These are phyloP conservation scores for Candida vartiovaarae DNA, from an alignment of 805 yeast genomes.

Conservation along the genomic window DNA sequence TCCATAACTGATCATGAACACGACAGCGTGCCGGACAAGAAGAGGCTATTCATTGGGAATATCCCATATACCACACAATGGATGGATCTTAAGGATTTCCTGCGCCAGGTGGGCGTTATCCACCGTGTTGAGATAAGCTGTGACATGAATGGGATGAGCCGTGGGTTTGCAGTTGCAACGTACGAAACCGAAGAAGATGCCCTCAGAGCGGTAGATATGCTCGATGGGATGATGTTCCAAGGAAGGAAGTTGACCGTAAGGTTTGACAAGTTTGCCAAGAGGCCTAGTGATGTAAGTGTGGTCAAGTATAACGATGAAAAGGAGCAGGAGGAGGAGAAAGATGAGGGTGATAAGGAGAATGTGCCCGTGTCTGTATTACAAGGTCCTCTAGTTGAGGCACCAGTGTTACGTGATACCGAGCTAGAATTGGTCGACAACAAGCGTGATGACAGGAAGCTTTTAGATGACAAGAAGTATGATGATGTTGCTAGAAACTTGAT, in stretches of 20 bases:
- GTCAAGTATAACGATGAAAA: neutral
- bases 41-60: constrained; percentile 47
- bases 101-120: constrained; percentile 20
- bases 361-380: neutral
- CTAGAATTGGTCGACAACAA: neutral
- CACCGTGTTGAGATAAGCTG: constrained; percentile 31
- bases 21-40: constrained; percentile 24
- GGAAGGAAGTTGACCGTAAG: constrained; percentile 58
- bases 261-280: constrained; percentile 45
- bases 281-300: constrained; percentile 9
- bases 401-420: too few relatives aligned
- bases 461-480: constrained; percentile 18
- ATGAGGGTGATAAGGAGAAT: neutral
- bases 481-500: constrained; percentile 21
- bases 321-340: constrained; percentile 1
- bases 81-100: constrained; percentile 32
- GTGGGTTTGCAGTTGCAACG: constrained; percentile 62
- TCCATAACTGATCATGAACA: constrained; percentile 15
- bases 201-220: constrained; percentile 37
- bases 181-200: constrained; percentile 42
- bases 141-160: constrained; percentile 31
- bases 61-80: constrained; percentile 41
- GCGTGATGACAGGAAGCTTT: constrained; percentile 1
- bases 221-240: constrained; percentile 48
- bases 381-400: too few relatives aligned